These are phyloP conservation scores for Xylariales sp. DNA, from an alignment of 2,329 filamentous ascomycete species.

Conservation along the genomic window DNA sequence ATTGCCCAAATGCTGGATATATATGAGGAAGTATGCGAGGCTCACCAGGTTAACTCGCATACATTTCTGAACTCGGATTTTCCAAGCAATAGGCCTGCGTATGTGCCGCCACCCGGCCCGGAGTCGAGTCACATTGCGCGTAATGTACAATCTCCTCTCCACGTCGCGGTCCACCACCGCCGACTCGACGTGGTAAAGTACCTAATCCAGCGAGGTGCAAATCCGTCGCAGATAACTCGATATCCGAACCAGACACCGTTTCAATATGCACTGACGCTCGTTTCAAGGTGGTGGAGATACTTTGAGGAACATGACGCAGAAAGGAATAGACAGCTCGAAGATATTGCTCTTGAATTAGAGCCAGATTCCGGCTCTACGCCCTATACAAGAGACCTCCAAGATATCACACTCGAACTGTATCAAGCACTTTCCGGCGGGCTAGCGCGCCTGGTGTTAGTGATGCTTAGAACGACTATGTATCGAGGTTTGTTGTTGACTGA, in stretches of 20 bases:
- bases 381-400: background rate
- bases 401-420: background rate
- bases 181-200: background rate
- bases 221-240: background rate
- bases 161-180: background rate
- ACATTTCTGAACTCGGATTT: conserved; percentile 18
- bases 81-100: background rate
- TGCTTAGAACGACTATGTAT: background rate
- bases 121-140: background rate
- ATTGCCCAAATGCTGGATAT: background rate
- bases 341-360: background rate
- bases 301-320: background rate
- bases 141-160: background rate
- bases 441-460: background rate
- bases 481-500: too few species aligned
- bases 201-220: conserved; percentile 15
- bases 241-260: background rate
- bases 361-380: background rate
- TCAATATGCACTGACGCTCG: background rate
- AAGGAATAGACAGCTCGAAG: background rate
- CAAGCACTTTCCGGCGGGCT: background rate
- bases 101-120: background rate
- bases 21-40: conserved; percentile 8
- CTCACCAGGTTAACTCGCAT: background rate
- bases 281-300: background rate